Percentiles rank a stretch among this genome's conserved stretches.
These are phyloP conservation scores for Thelephora ganbajun DNA, from an alignment of 768 basidiomycete genomes.

Conservation along the genomic window DNA sequence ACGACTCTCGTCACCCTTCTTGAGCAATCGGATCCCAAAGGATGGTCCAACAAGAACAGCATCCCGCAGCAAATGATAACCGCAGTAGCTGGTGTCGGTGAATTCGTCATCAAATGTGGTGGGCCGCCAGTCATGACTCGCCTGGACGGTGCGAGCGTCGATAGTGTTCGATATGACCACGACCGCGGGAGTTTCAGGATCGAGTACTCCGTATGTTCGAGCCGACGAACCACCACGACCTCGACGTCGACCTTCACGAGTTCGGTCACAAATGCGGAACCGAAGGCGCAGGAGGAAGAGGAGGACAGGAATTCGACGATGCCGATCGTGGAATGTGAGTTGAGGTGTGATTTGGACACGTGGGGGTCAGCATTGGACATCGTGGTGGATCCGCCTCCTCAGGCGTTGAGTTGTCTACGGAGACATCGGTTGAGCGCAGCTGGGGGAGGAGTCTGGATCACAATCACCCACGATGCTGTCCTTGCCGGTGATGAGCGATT, in stretches of 20 bases:
- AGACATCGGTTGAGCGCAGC: conserved; percentile 76
- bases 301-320: conserved; percentile 14
- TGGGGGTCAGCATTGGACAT: conserved; percentile 80
- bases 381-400: conserved; percentile 86
- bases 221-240: conserved; percentile 23
- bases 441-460: conserved; percentile 92
- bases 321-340: conserved; percentile 71
- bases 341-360: conserved; percentile 83
- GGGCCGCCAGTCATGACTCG: conserved; percentile 88
- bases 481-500: conserved; percentile 68
- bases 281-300: conserved; percentile 1
- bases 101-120: conserved; percentile 90
- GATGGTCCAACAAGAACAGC: conserved; percentile 90
- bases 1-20: conserved; percentile 88
- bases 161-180: conserved; percentile 72
- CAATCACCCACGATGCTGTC: conserved; percentile 75
- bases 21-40: conserved; percentile 94
- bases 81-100: conserved; percentile 81
- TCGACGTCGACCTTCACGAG: conserved; percentile 5
- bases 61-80: conserved; percentile 92
- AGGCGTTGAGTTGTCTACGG: conserved; percentile 65
- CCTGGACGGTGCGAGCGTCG: conserved; percentile 61
- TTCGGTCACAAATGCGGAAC: conserved; percentile 4
- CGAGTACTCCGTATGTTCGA: conserved; percentile 64
- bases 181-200: conserved; percentile 71